phyloP scores from a whole-genome alignment of 306 rosid species.

The Ormosia semicastrata region DNA sequence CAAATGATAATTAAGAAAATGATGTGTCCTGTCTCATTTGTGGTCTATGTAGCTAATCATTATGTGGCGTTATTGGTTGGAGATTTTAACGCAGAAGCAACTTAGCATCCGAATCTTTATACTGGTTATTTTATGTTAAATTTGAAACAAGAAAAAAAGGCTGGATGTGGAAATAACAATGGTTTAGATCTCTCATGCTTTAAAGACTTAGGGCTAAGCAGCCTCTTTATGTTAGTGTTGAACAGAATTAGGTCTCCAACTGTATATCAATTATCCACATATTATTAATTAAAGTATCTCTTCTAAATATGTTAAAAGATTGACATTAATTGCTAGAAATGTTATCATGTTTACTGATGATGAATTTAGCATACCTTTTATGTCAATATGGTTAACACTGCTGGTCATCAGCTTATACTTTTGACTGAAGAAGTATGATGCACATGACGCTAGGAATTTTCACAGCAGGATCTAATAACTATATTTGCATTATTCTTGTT shows the following conservation, averaged over 20 bases:
- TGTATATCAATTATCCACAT: no score
- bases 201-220: no score
- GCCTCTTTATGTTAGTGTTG: no score
- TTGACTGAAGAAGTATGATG: not conserved
- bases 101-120: not conserved
- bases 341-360: no score
- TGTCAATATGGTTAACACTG: no score
- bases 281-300: not conserved
- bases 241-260: no score
- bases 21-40: not conserved
- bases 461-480: not conserved
- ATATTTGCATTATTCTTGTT: not conserved
- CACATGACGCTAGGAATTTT: not conserved
- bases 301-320: not conserved
- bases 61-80: not conserved
- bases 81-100: not conserved
- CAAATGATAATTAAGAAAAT: no score
- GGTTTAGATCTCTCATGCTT: not conserved
- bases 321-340: not conserved
- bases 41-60: not conserved
- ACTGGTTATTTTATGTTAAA: not conserved
- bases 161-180: not conserved
- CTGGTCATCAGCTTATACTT: no score
- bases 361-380: no score
- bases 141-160: not conserved